Evolutionary conservation across 345 rosid species (phyloP).

Genomic region (Conringia planisiliqua): DNA sequence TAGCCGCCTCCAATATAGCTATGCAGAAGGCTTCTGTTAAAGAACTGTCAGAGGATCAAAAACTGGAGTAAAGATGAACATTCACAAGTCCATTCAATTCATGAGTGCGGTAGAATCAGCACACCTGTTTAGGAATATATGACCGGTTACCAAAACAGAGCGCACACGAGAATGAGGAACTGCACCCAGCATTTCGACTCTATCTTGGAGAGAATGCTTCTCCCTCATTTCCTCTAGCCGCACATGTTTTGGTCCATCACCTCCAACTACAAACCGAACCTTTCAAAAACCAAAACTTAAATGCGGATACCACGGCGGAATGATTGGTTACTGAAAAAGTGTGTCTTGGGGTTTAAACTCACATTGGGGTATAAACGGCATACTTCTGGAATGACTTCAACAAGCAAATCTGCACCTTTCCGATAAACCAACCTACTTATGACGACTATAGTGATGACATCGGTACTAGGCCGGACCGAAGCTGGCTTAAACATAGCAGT

Average conservation of each 20-base stretch:
- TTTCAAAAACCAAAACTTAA: conserved; percentile 29
- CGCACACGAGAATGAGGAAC: conserved; percentile 85
- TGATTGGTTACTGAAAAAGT: background rate
- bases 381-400: conserved; percentile 93
- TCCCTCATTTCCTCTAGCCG: conserved; percentile 96
- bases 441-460: conserved; percentile 77
- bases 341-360: conserved; percentile 27
- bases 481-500: conserved; percentile 96
- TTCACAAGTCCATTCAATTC: background rate
- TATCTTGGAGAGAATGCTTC: conserved; percentile 91
- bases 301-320: background rate
- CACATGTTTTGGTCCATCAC: conserved; percentile 94
- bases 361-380: conserved; percentile 72
- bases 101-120: background rate
- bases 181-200: conserved; percentile 93
- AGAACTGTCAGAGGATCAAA: conserved; percentile 57
- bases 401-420: conserved; percentile 93
- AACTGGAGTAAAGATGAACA: conserved; percentile 18
- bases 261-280: conserved; percentile 92
- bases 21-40: conserved; percentile 99
- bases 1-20: conserved; percentile 96
- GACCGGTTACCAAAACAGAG: conserved; percentile 79
- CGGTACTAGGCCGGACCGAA: conserved; percentile 42
- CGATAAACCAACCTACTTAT: conserved; percentile 95
- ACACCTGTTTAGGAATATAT: conserved; percentile 87